Evolutionary conservation across 768 basidiomycete species (phyloP), one percentile per base, ranked within the genome.

Genomic region (Naganishia randhawae): DNA sequence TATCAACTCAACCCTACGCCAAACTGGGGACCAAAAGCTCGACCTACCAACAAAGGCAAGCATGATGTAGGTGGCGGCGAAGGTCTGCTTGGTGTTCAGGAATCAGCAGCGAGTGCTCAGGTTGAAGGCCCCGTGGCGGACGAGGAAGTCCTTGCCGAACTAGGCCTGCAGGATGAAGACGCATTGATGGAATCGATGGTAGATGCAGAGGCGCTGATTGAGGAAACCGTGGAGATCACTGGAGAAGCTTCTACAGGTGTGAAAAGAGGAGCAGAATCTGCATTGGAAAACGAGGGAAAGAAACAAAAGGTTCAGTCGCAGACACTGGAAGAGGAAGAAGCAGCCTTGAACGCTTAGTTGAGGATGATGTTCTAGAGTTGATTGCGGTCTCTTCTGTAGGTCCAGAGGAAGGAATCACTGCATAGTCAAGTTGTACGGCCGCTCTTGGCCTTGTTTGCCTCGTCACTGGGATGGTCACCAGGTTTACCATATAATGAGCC

Each of bases 11-110:
- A 96, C 75, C 96, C 95, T 5, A 84, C 86, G n/a, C 84, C 86
- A 1, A 84, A 96, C 77, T 99, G 96, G 96, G 95, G 95, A 0
- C 96, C 95, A 0, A 89, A 85, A 22, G 65, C 76, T 0, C 70
- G 77, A 50, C 79, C 80, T 0, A 78, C 77, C 42, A 75, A 70
- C 22, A 35, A 61, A 27, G 55, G 53, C 19, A 50, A 66, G 13
- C 63, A 51, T 6, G 45, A 48, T 16, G 52, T 51, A 13, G 64
- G 31, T 17, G 63, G 41, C 32, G 69, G 64, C 8, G 22, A 41
- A 17, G 39, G 37, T 31, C 33, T 48, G 2, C 42, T 66, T 14
- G 57, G 50, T 10, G 53, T 45, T 19, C 61, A 42, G 45, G 37
- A 27, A 17, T 19, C 32, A n/a, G 33, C 33, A 16, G 22, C 33